Percentiles rank a stretch among this genome's conserved stretches.
Evolutionary conservation across 2,329 filamentous ascomycete genomes (phyloP).

Genomic region (Gaeumannomyces sp.): DNA sequence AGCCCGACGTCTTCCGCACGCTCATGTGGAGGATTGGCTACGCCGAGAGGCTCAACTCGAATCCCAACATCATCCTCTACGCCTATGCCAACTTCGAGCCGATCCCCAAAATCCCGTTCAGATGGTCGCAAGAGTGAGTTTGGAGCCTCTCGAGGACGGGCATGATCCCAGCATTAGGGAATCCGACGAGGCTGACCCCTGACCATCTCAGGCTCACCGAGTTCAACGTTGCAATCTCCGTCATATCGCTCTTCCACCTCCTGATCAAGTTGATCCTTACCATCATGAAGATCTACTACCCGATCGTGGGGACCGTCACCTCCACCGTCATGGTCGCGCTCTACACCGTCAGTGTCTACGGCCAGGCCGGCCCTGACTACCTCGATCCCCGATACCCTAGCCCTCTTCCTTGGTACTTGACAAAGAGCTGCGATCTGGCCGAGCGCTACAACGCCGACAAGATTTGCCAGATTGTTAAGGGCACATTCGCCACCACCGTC

Average conservation of each 20-base stretch:
- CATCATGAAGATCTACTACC: constrained; percentile 66
- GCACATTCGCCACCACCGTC: constrained; percentile 56
- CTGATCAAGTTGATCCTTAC: constrained; percentile 63
- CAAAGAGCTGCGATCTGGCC: constrained; percentile 60
- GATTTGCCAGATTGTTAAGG: constrained; percentile 64
- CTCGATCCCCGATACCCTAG: constrained; percentile 58
- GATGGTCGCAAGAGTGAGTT: constrained; percentile 69
- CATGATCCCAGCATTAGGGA: no score
- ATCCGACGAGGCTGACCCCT: not conserved
- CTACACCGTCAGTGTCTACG: constrained; percentile 60
- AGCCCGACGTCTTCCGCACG: constrained; percentile 66
- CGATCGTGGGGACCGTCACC: constrained; percentile 54
- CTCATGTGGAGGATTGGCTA: constrained; percentile 68
- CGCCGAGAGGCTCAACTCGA: constrained; percentile 67
- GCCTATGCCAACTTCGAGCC: constrained; percentile 66
- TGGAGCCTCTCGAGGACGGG: not conserved
- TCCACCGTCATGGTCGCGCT: constrained; percentile 53
- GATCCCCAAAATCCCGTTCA: constrained; percentile 55
- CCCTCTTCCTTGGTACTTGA: constrained; percentile 67
- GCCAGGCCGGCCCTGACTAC: constrained; percentile 68
- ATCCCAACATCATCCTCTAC: constrained; percentile 62
- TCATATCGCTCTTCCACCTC: constrained; percentile 70
- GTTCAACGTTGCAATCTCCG: constrained; percentile 70
- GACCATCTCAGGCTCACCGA: constrained; percentile 55
- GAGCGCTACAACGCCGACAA: constrained; percentile 44